These are phyloP conservation scores for Leccinum laetum DNA, from an alignment of 1,284 basidiomycete genomes.

Conservation along the genomic window DNA sequence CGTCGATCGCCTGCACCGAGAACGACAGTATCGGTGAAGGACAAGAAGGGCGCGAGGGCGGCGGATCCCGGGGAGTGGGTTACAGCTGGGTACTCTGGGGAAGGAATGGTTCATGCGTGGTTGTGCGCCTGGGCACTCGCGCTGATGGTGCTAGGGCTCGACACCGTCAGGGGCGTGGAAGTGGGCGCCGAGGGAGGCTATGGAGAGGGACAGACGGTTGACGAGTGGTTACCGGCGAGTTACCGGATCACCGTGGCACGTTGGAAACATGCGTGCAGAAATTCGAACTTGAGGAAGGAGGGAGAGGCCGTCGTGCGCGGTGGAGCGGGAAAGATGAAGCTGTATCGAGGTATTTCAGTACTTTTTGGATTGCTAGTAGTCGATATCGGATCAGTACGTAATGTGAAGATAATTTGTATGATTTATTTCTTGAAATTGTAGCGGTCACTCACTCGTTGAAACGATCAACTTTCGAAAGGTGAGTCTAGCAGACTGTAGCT, in stretches of 20 bases:
- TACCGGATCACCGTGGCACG: constrained; percentile 51
- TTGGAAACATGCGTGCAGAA: constrained; percentile 29
- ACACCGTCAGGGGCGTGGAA: constrained; percentile 27
- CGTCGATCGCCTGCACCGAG: constrained; percentile 20
- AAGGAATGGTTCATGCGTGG: constrained; percentile 71
- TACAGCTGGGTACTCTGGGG: constrained; percentile 59
- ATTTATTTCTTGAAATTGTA: no score
- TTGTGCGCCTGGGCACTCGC: constrained; percentile 57
- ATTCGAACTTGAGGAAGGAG: constrained; percentile 4
- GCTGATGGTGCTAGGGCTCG: constrained; percentile 49
- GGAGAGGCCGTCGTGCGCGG: constrained; percentile 12
- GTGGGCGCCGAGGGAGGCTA: constrained; percentile 18
- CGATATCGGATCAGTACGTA: neutral
- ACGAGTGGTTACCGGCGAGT: constrained; percentile 50
- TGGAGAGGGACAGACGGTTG: constrained; percentile 27
- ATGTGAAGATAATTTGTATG: neutral
- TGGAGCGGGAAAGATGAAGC: constrained; percentile 30
- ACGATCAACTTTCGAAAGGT: no score
- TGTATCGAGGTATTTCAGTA: constrained; percentile 19
- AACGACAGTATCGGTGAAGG: constrained; percentile 1
- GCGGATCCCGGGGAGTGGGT: constrained; percentile 49
- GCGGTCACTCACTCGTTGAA: no score
- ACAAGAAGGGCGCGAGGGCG: constrained; percentile 10
- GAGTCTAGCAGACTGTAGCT: no score
- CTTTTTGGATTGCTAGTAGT: neutral